Base-by-base conservation (phyloP, 805 yeast genomes). In the Tetrapisispora pingtungensis region DNA sequence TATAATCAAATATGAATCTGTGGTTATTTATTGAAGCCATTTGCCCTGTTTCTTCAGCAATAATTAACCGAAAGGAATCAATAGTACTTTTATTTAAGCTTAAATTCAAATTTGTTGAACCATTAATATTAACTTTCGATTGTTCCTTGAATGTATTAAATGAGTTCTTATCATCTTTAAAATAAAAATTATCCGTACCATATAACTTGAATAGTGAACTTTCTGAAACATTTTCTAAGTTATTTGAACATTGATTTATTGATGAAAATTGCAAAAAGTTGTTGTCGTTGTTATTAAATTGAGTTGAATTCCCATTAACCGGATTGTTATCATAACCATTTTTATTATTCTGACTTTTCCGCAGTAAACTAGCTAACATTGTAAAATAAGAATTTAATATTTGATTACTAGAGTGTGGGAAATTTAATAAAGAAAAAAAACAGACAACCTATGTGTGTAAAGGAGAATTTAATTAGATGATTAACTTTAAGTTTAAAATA, bases 31-130 rank as follows among this genome's bases (percentile, higher is more conserved):
- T 56, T 42, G 62, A 55, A 36, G 64, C 58, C 34, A 65, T 49
- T 30, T 62, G 66, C 4, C 69, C 70, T 4, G 66, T 61, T 41
- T 67, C 72, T 42, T 65, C 66, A 1, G 66, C 61, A 2, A 69
- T 49, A 3, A 69, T 20, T 14, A 68, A 42, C 38, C 72, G 53
- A 43, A 61, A 68, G 1, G 33, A 17, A 33, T 41, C 42, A 6
- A 12, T 18, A 2, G 17, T 10, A 8, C 7, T n/a, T 28, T 37
- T 37, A 18, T 26, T 37, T 18, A 26, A 6, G 26, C 12, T 24
- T 7, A n/a, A 6, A 36, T 24, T 24, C 5, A 10, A 10, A 7
- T 12, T 7, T 5, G 26, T 22, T 22, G 8, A 6, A 22, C 17
- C 33, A 15, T 36, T 26, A 19, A 33, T 34, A 13, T 22, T 42